Conservation (phyloP, 2,329 filamentous ascomycete species). For the Pseudogymnoascus sp. region DNA sequence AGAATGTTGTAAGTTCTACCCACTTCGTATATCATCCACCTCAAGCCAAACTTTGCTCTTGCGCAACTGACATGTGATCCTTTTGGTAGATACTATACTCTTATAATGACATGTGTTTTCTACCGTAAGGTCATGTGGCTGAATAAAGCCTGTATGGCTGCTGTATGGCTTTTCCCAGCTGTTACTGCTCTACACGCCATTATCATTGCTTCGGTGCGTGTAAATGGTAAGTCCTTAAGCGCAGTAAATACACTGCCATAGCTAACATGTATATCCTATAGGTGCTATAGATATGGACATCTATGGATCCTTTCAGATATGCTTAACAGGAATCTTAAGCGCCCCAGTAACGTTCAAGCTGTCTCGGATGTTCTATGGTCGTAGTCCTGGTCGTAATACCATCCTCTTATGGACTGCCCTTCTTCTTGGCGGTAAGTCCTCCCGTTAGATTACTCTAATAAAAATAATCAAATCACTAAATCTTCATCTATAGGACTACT, state of each 20-base stretch:
- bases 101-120: constrained; percentile 56
- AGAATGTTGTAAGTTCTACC: constrained; percentile 39
- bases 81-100: constrained; percentile 50
- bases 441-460: neutral
- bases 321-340: constrained; percentile 57
- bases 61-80: too few species aligned
- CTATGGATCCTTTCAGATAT: constrained; percentile 61
- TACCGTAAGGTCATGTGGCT: constrained; percentile 57
- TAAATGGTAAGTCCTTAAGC: constrained; percentile 42
- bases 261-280: constrained; percentile 23
- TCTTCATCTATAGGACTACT: constrained; percentile 40
- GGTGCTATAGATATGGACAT: constrained; percentile 61
- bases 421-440: constrained; percentile 46
- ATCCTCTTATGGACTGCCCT: constrained; percentile 61
- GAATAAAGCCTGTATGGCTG: constrained; percentile 55
- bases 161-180: constrained; percentile 54
- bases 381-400: constrained; percentile 54
- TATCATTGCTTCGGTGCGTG: constrained; percentile 51
- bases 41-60: too few species aligned
- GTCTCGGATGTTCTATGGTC: constrained; percentile 57
- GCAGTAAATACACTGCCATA: constrained; percentile 21
- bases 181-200: constrained; percentile 58
- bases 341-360: constrained; percentile 55
- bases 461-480: neutral
- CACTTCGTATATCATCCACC: neutral